phyloP scores from a whole-genome alignment of 2,329 filamentous ascomycete species.

The Cryoendolithus antarcticus region DNA sequence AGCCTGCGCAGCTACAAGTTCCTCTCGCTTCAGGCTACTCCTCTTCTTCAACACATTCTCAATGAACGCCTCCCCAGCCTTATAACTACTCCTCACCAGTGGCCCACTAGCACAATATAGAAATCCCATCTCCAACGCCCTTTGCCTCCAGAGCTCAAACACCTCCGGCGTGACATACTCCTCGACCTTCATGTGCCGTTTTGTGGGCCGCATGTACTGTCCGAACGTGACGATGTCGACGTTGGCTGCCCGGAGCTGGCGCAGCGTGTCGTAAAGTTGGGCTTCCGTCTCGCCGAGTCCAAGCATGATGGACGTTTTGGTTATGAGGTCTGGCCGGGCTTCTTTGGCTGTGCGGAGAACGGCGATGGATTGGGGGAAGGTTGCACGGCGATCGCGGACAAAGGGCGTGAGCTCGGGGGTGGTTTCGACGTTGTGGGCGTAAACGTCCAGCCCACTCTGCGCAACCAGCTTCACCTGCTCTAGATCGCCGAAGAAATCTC shows the following conservation, averaged over 20 bases:
- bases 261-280: constrained; percentile 67
- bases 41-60: constrained; percentile 94
- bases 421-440: constrained; percentile 94
- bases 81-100: constrained; percentile 87
- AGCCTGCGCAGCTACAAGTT: constrained; percentile 17
- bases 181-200: constrained; percentile 92
- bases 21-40: constrained; percentile 24
- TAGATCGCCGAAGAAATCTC: constrained; percentile 73
- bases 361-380: constrained; percentile 69
- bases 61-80: constrained; percentile 96
- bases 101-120: constrained; percentile 91
- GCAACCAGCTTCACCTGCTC: constrained; percentile 83
- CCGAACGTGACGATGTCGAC: constrained; percentile 97
- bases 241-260: constrained; percentile 64
- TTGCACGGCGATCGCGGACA: constrained; percentile 80
- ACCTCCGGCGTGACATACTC: constrained; percentile 85
- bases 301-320: constrained; percentile 98
- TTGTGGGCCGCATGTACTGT: constrained; percentile 99
- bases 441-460: constrained; percentile 81
- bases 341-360: constrained; percentile 76
- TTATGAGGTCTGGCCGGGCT: constrained; percentile 66
- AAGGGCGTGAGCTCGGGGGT: constrained; percentile 80
- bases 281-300: constrained; percentile 85
- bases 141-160: constrained; percentile 83
- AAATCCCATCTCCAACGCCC: constrained; percentile 90